Conservation (phyloP, 257 asterid species). For the Coffea eugenioides region DNA sequence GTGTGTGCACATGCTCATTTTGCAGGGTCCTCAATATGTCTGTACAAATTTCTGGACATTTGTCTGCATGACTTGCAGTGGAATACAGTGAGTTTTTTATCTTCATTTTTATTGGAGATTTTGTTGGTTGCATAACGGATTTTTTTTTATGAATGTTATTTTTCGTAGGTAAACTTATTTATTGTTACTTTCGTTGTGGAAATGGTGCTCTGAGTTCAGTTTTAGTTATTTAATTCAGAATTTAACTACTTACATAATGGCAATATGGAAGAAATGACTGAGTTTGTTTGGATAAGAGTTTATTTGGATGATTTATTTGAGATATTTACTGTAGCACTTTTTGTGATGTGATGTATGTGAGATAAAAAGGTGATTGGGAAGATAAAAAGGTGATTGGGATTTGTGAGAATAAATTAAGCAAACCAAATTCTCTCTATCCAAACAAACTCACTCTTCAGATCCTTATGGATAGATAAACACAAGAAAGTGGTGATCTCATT, state of each 20-base stretch:
- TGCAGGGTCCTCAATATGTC: slow-evolving; percentile 97
- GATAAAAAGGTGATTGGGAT: too few relatives aligned
- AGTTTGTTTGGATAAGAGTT: too few relatives aligned
- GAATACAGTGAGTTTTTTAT: slow-evolving; percentile 71
- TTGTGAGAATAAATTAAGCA: too few relatives aligned
- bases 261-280: not conserved
- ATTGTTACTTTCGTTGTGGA: not conserved
- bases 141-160: not conserved
- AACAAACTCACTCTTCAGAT: too few relatives aligned
- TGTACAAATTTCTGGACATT: slow-evolving; percentile 97
- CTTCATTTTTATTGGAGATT: not conserved
- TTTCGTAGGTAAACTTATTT: not conserved
- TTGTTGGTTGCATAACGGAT: not conserved
- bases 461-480: not conserved
- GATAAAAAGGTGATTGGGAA: too few relatives aligned
- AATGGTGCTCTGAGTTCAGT: not conserved
- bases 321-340: too few relatives aligned
- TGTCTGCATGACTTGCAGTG: slow-evolving; percentile 87
- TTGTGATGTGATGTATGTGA: too few relatives aligned
- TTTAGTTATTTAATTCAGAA: not conserved
- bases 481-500: not conserved
- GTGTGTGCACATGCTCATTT: not conserved
- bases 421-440: too few relatives aligned
- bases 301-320: too few relatives aligned
- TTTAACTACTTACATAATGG: not conserved